A percentile compares a stretch with the other conserved stretches of the same genome.
Conservation (phyloP, 2,329 filamentous ascomycete species). For the Cladosporium oxysporum region DNA sequence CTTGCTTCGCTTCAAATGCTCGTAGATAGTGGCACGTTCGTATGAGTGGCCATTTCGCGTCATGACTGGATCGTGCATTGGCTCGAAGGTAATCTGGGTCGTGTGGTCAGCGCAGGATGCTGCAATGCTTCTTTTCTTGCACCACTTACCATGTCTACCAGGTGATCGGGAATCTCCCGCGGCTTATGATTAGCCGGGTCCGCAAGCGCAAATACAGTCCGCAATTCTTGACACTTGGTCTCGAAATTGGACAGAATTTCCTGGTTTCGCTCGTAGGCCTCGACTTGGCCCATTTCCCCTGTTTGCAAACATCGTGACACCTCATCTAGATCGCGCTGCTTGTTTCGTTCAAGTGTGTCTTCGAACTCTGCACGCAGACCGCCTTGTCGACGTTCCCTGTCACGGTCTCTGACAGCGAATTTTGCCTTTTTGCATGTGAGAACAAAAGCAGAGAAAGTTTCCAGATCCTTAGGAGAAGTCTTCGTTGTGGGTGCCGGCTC, state of each 20-base stretch:
- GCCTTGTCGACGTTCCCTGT: constrained; percentile 56
- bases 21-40: constrained; percentile 80
- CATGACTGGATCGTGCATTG: constrained; percentile 48
- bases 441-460: constrained; percentile 66
- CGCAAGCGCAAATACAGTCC: constrained; percentile 49
- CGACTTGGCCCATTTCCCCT: constrained; percentile 45
- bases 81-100: constrained; percentile 35
- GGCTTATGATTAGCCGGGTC: constrained; percentile 47
- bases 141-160: constrained; percentile 61
- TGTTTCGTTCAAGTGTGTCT: constrained; percentile 51
- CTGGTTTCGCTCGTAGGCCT: constrained; percentile 49
- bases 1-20: constrained; percentile 74
- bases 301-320: constrained; percentile 34
- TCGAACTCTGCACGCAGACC: constrained; percentile 64
- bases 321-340: constrained; percentile 44
- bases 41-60: constrained; percentile 89
- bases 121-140: not conserved
- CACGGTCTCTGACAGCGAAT: constrained; percentile 75
- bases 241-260: constrained; percentile 46
- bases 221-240: constrained; percentile 47
- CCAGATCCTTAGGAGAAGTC: constrained; percentile 36
- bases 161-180: constrained; percentile 71
- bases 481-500: constrained; percentile 61
- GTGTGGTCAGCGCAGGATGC: not conserved
- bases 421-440: constrained; percentile 80